phyloP scores from a whole-genome alignment of 1,284 basidiomycete genomes.

The Puccinia polysora region DNA sequence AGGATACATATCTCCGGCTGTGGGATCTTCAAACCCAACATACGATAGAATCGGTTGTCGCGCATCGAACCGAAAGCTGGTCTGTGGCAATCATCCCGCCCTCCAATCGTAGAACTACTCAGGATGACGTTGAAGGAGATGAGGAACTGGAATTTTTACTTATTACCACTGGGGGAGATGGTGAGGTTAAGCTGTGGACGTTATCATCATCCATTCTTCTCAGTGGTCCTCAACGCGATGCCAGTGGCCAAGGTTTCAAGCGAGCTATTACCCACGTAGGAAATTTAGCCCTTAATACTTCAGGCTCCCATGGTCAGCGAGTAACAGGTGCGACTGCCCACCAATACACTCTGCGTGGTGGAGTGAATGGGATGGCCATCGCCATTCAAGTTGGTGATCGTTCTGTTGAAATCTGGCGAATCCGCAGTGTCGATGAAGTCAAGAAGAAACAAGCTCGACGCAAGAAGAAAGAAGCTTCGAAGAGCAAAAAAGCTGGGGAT shows the following conservation, averaged over 20 bases:
- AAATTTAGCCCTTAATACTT: constrained; percentile 71
- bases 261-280: constrained; percentile 62
- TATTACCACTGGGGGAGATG: constrained; percentile 65
- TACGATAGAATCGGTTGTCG: constrained; percentile 89
- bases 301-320: constrained; percentile 58
- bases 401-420: constrained; percentile 80
- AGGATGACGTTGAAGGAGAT: not conserved
- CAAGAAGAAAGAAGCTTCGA: constrained; percentile 66
- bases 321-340: constrained; percentile 45
- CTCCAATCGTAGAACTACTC: not conserved
- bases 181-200: constrained; percentile 85
- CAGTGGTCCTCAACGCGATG: constrained; percentile 55
- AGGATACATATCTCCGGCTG: constrained; percentile 90
- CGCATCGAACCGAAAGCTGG: constrained; percentile 75
- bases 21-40: constrained; percentile 95
- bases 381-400: constrained; percentile 87
- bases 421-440: constrained; percentile 83
- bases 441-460: constrained; percentile 76
- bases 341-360: constrained; percentile 66
- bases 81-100: constrained; percentile 64
- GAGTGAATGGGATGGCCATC: constrained; percentile 73
- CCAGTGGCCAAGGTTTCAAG: not conserved
- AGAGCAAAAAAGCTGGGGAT: constrained; percentile 57
- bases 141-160: constrained; percentile 52
- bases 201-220: constrained; percentile 67